Conservation (phyloP, 148 eudicot species). For the Chenopodium berlandieri region DNA sequence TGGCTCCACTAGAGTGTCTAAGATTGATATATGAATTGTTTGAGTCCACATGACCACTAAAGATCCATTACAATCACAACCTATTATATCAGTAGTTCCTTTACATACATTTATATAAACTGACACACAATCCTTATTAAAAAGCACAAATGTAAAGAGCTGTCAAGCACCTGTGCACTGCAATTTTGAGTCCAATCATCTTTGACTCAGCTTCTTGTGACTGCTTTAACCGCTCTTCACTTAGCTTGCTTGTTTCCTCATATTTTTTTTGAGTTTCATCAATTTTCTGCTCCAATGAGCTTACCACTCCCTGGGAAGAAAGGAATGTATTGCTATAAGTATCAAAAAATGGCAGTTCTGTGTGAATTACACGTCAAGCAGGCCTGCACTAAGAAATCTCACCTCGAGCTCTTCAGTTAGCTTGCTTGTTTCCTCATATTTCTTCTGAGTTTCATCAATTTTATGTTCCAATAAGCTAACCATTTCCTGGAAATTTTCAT, state of each 20-base stretch:
- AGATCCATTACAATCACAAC: neutral
- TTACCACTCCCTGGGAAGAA: slow-evolving; percentile 31
- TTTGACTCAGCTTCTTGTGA: slow-evolving; percentile 72
- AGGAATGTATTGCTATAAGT: neutral
- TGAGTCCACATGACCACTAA: neutral
- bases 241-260: slow-evolving; percentile 54
- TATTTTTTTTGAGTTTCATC: slow-evolving; percentile 59
- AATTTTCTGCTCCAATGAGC: slow-evolving; percentile 65
- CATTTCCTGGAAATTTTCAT: slow-evolving; percentile 6
- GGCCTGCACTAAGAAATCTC: neutral
- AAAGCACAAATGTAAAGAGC: neutral
- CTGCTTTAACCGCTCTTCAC: slow-evolving; percentile 74
- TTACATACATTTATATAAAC: neutral
- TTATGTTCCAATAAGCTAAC: slow-evolving; percentile 67
- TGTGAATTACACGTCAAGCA: neutral
- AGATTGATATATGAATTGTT: neutral
- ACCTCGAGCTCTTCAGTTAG: slow-evolving; percentile 52
- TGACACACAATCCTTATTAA: neutral
- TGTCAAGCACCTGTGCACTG: slow-evolving; percentile 55
- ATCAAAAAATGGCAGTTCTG: neutral
- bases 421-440: slow-evolving; percentile 52
- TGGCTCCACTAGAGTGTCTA: neutral
- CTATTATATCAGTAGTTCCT: neutral
- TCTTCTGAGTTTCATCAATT: slow-evolving; percentile 63
- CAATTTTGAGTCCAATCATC: slow-evolving; percentile 70